phyloP scores from a whole-genome alignment of 1,284 basidiomycete genomes.

The Flammula alnicola region DNA sequence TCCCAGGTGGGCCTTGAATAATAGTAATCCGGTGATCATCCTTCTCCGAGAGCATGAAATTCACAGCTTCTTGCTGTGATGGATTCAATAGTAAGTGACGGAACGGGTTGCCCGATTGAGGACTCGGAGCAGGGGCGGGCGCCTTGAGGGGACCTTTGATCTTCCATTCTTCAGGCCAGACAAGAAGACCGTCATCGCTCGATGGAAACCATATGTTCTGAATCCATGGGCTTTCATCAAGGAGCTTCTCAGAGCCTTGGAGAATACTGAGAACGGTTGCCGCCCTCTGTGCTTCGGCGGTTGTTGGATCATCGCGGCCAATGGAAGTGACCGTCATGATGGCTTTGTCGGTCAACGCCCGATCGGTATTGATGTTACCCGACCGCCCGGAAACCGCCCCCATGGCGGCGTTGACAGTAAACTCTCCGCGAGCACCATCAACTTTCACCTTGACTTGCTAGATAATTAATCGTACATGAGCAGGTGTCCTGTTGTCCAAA shows the following conservation, averaged over 20 bases:
- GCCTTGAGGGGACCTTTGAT: no score
- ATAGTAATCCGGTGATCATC: slow-evolving; percentile 50
- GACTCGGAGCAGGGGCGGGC: slow-evolving; percentile 20
- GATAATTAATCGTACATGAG: no score
- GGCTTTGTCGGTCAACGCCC: slow-evolving; percentile 25
- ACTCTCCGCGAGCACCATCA: slow-evolving; percentile 26
- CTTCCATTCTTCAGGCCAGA: slow-evolving; percentile 51
- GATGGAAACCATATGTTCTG: slow-evolving; percentile 54
- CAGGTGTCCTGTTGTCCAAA: no score
- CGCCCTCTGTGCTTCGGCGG: slow-evolving; percentile 43
- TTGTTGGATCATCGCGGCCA: slow-evolving; percentile 48
- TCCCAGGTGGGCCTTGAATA: slow-evolving; percentile 64
- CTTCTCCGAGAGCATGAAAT: slow-evolving; percentile 51
- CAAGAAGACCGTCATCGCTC: slow-evolving; percentile 30
- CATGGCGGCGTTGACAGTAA: slow-evolving; percentile 29
- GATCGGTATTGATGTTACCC: slow-evolving; percentile 26
- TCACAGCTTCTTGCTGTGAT: slow-evolving; percentile 58
- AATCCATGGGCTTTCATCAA: slow-evolving; percentile 59
- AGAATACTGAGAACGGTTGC: slow-evolving; percentile 40
- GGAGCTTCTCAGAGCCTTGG: slow-evolving; percentile 53
- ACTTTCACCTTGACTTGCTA: slow-evolving; percentile 36
- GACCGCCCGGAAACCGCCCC: slow-evolving; percentile 28
- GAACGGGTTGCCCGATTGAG: slow-evolving; percentile 5
- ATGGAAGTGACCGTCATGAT: slow-evolving; percentile 37
- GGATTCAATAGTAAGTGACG: no score